phyloP scores from a whole-genome alignment of 2,329 filamentous ascomycete genomes.

The Calonectria henricotiae region DNA sequence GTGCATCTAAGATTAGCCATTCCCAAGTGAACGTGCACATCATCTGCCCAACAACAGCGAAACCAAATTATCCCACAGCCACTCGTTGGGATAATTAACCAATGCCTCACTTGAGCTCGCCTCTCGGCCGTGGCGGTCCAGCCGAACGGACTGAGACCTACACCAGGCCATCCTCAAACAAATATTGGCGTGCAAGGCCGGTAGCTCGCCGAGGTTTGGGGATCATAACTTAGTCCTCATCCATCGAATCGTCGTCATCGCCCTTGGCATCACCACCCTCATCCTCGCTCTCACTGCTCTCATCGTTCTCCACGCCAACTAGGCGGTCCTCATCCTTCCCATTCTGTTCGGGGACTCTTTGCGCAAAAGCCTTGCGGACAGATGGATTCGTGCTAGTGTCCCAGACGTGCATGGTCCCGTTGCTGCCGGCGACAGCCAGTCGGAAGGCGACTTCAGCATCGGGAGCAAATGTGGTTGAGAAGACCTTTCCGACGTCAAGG shows the following conservation, averaged over 20 bases:
- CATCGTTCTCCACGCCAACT: constrained; percentile 80
- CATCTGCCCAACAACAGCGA: constrained; percentile 19
- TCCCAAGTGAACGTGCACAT: constrained; percentile 20
- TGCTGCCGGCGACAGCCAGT: constrained; percentile 93
- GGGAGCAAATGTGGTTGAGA: constrained; percentile 91
- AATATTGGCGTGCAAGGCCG: constrained; percentile 25
- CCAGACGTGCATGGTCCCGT: constrained; percentile 94
- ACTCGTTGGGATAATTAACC: constrained; percentile 14
- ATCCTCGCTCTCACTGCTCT: constrained; percentile 78
- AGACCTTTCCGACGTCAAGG: constrained; percentile 94
- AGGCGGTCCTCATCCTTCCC: constrained; percentile 82
- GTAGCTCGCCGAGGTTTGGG: constrained; percentile 26
- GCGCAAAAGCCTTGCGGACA: constrained; percentile 87
- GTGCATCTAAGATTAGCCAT: constrained; percentile 21
- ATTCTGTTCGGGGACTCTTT: constrained; percentile 72
- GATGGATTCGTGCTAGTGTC: constrained; percentile 94
- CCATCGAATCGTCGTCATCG: constrained; percentile 65
- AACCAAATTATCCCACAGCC: constrained; percentile 19
- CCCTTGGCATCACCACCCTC: constrained; percentile 70
- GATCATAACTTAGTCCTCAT: constrained; percentile 65
- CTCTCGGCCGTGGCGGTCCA: constrained; percentile 14
- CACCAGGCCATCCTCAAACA: neutral
- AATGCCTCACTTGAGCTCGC: neutral
- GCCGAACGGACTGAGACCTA: constrained; percentile 31
- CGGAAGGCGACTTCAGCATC: constrained; percentile 93